These are phyloP conservation scores for Aspergillus sojae DNA, from an alignment of 2,329 filamentous ascomycete species.

Conservation along the genomic window DNA sequence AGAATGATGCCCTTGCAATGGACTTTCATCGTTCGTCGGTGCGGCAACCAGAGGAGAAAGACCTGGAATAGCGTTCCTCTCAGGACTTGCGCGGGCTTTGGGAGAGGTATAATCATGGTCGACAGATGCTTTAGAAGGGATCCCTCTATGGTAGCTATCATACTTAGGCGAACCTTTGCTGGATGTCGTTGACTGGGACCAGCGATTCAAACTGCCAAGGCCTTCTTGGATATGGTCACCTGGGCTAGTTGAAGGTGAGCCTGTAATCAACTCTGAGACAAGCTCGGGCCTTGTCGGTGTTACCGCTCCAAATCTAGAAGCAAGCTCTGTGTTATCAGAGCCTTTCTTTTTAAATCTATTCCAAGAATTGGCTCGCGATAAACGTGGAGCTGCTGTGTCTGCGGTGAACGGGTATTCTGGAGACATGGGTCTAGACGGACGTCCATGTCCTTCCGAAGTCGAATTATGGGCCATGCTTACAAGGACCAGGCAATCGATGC, in stretches of 20 bases:
- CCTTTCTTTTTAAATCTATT: not conserved
- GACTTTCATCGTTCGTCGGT: conserved; percentile 1
- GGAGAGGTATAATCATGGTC: conserved; percentile 22
- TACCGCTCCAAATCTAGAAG: conserved; percentile 5
- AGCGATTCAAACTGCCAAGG: conserved; percentile 56
- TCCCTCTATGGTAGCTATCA: conserved; percentile 26
- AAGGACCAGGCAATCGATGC: not conserved
- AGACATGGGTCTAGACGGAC: conserved; percentile 5
- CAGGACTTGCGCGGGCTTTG: conserved; percentile 18
- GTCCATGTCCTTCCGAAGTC: conserved; percentile 1
- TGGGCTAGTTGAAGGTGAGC: conserved; percentile 15
- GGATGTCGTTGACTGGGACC: conserved; percentile 60
- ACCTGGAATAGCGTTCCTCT: conserved; percentile 9
- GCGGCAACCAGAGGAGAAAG: conserved; percentile 9
- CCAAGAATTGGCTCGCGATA: not conserved
- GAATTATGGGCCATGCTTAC: conserved; percentile 7
- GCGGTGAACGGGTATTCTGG: not conserved
- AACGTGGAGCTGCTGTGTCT: conserved; percentile 2
- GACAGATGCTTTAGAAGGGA: conserved; percentile 26
- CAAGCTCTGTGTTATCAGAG: not conserved
- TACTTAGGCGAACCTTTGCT: conserved; percentile 41
- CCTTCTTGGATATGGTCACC: conserved; percentile 45
- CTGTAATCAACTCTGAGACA: conserved; percentile 1
- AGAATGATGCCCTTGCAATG: conserved; percentile 6
- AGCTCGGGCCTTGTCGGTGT: conserved; percentile 11